Conservation (phyloP, 1,284 basidiomycete genomes). For the Rhodofomes roseus region DNA sequence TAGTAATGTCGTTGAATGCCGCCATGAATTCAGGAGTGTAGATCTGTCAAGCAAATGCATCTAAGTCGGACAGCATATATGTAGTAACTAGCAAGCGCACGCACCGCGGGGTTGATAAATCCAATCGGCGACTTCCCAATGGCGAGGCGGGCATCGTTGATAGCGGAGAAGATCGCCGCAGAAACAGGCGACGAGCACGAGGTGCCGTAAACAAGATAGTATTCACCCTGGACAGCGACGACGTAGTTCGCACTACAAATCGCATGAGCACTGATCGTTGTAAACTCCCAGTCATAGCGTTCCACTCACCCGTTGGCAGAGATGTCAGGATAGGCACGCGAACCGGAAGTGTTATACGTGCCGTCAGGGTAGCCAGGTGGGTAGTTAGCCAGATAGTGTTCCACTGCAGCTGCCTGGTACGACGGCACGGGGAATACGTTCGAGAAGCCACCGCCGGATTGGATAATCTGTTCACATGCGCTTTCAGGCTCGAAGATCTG, state of each 20-base stretch:
- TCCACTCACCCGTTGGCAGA: conserved; percentile 12
- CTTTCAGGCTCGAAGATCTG: conserved; percentile 45
- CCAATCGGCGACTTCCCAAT: conserved; percentile 41
- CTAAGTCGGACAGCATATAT: no score
- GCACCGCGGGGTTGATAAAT: conserved; percentile 47
- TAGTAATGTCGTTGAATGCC: conserved; percentile 39
- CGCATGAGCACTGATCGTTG: background rate
- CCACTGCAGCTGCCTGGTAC: conserved; percentile 36
- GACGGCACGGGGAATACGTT: conserved; percentile 36
- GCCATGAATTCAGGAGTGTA: conserved; percentile 21
- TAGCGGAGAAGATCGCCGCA: conserved; percentile 47
- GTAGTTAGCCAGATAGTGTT: conserved; percentile 34
- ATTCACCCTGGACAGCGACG: conserved; percentile 20
- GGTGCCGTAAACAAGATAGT: conserved; percentile 44
- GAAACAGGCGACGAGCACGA: conserved; percentile 17
- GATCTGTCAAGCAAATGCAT: conserved; percentile 11
- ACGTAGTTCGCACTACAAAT: conserved; percentile 8
- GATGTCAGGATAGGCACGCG: conserved; percentile 27
- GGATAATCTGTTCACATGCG: conserved; percentile 31
- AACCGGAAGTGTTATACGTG: conserved; percentile 22
- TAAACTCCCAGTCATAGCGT: no score
- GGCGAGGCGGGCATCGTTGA: conserved; percentile 52
- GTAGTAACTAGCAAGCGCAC: background rate
- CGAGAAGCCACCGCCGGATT: conserved; percentile 61
- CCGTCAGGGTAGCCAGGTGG: conserved; percentile 23